These are phyloP conservation scores for Citrullus colocynthis DNA, from an alignment of 306 rosid species.

Conservation along the genomic window DNA sequence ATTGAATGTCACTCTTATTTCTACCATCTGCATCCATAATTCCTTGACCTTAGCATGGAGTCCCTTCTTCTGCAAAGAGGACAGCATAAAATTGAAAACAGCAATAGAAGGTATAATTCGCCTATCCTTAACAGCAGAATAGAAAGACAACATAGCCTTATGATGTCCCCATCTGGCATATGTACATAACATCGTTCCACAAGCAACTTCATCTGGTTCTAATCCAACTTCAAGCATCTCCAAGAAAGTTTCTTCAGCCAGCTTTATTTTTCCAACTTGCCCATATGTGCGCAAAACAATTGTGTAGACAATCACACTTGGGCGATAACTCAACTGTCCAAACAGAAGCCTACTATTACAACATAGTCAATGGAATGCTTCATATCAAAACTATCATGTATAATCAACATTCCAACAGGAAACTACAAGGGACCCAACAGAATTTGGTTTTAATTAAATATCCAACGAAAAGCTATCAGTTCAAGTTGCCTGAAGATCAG, in stretches of 20 bases:
- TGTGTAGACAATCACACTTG: conserved; percentile 81
- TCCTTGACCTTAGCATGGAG: conserved; percentile 49
- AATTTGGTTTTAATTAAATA: neutral
- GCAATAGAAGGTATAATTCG: conserved; percentile 41
- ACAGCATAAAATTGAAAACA: conserved; percentile 87
- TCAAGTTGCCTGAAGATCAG: neutral
- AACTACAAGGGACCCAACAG: neutral
- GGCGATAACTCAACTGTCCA: conserved; percentile 75
- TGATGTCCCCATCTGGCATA: conserved; percentile 97
- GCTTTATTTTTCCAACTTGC: conserved; percentile 74
- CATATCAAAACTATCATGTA: neutral
- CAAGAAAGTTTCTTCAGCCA: conserved; percentile 81
- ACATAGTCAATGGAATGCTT: conserved; percentile 23
- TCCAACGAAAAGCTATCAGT: neutral
- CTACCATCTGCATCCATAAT: conserved; percentile 66
- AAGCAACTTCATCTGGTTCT: conserved; percentile 88
- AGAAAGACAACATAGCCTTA: conserved; percentile 75
- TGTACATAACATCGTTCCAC: conserved; percentile 90
- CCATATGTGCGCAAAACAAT: conserved; percentile 69
- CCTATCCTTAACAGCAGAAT: conserved; percentile 70
- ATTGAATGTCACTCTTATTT: conserved; percentile 38
- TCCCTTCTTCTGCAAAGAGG: conserved; percentile 90
- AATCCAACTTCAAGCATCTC: conserved; percentile 89
- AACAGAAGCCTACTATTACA: conserved; percentile 47
- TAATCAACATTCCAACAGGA: neutral